Base-by-base conservation (phyloP, 805 yeast species). In the Starmera quercuum region DNA sequence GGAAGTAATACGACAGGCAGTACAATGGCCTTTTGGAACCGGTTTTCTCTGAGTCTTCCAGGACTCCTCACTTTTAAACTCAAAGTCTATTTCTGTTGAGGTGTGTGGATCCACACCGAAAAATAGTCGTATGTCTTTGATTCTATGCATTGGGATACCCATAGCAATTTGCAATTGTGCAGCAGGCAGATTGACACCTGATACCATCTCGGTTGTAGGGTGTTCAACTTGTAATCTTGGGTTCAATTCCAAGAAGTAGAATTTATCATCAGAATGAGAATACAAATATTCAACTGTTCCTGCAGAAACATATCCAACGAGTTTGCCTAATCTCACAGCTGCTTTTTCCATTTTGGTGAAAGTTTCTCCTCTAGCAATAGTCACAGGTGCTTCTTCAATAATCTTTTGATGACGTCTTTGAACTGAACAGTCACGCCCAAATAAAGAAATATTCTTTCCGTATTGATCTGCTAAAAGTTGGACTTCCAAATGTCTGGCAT, bases 221-320 rank as follows among this genome's bases (percentile, higher is more conserved):
- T 92, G 99, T 73, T 92, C 99, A 39, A 92, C 99, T 71, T 92
- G 99, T 60, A 92, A 73, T 72, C 99, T 84, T 53, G 99, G 98
- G 61, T 92, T 92, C 59, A 92, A 74, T 66, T 92, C 99, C 58
- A 92, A 71, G 63, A 92, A 92, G 71, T 88, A 92, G 59, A 90
- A 92, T 58, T 88, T 86, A 62, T 90, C 88, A 41, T 92, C 97
- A 37, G 83, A 75, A 58, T 87, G 92, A 19, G 96, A 86, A 59
- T 92, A 92, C 49, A 92, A 71, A 64, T 92, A 92, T 64, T 92
- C 99, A 36, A 92, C 97, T 30, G 99, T 92, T 74, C 99, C 99
- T 19, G 99, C 97, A 41, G 96, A 85, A 22, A 92, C 99, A 54
- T 92, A 92, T 46, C 99, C 99, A 34, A 92, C 99, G 45, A 92